Evolutionary conservation across 768 basidiomycete species (phyloP).

Genomic region (Tubosaeta brunneosetosa): DNA sequence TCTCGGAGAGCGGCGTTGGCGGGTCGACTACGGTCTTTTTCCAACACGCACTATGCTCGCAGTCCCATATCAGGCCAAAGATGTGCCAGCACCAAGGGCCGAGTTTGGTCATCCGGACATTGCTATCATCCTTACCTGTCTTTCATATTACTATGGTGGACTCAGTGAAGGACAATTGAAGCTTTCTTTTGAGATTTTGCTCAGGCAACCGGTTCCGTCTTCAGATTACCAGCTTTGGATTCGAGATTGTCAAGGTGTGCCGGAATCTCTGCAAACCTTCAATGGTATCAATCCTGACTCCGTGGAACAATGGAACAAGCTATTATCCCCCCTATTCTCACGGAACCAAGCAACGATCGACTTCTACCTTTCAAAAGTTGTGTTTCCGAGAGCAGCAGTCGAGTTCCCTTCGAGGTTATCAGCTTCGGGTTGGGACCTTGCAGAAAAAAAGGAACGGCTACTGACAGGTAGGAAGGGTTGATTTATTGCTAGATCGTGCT

Average conservation of each 20-base stretch:
- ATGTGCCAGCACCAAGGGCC: conserved; percentile 18
- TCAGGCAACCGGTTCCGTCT: not conserved
- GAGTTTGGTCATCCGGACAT: conserved; percentile 29
- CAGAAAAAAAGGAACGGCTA: not conserved
- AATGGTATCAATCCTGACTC: not conserved
- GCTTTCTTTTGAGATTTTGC: not conserved
- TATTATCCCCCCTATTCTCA: not conserved
- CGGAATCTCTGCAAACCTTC: not conserved
- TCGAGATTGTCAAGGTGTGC: not conserved
- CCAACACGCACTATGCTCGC: conserved; percentile 15
- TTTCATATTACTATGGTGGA: conserved; percentile 24
- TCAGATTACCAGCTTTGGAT: not conserved
- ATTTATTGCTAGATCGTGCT: too few relatives aligned
- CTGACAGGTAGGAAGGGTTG: conserved; percentile 7
- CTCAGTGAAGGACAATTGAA: conserved; percentile 4
- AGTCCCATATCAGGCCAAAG: conserved; percentile 27
- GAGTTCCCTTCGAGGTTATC: conserved; percentile 20
- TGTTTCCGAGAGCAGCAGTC: conserved; percentile 1
- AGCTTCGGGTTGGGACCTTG: conserved; percentile 11
- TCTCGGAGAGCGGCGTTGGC: conserved; percentile 22
- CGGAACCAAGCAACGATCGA: not conserved
- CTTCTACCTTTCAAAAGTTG: not conserved
- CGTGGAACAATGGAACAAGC: not conserved
- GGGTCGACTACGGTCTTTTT: conserved; percentile 22
- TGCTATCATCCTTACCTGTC: conserved; percentile 8